Evolutionary conservation across 129 eudicot genomes (phyloP), one percentile per base, ranked within the genome.

Genomic region (Artemisia annua): DNA sequence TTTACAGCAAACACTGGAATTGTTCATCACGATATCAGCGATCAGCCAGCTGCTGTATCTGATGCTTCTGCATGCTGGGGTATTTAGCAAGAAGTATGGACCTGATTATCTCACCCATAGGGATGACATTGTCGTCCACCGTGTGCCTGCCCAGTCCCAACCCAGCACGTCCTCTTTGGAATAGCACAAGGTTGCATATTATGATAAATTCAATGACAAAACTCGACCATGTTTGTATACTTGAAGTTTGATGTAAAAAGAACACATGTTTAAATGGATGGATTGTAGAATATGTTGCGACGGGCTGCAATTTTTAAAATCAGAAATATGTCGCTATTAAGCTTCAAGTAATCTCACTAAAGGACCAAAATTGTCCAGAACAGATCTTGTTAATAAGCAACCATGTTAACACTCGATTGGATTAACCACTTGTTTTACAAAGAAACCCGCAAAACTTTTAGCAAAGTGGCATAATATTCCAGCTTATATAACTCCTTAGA

Each of bases 1-100:
- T 28, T 28, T 28, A 28, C 83, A 89, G 90, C 94, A 83, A 89
- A 92, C 96, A 39, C 75, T 89, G 82, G 97, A 92, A 78, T 71
- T 89, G 18, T 79, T 85, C 58, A 78, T 92, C 39, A 73, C 83
- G 3, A 87, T 89, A 75, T 87, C 97, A 22, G 79, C 83, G 12
- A 4, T 92, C 43, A 87, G 83, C 81, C 94, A 89, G 69, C 57
- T 92, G 48, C 70, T 89, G 43, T 92, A 92, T 80, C 74, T 92
- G 15, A 59, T 85, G 83, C 88, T 89, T 55, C 75, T 92, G 10
- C 96, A 89, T 66, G 89, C 96, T 1, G 98, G 94, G 58, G 68
- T 83, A 72, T 80, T 83, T 50, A 79, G 74, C 83, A 69, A 63
- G 15, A 85, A 81, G 60, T 83, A 86, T 13, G 92, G 96, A 53